Conservation (phyloP, 2,329 filamentous ascomycete species). For the Botrytis hyacinthi region DNA sequence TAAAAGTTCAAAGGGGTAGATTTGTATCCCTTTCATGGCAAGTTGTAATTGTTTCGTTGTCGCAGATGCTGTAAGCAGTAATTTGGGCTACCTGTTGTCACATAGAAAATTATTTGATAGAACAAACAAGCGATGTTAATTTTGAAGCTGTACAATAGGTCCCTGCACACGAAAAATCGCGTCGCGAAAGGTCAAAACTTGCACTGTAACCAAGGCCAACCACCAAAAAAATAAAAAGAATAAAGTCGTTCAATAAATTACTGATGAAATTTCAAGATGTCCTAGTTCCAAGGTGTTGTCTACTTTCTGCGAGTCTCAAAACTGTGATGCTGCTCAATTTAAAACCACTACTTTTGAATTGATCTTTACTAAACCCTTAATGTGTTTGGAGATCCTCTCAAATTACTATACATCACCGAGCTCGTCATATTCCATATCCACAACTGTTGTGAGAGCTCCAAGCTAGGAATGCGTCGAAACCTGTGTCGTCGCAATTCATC, state of each 20-base stretch:
- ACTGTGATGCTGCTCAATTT: constrained; percentile 5
- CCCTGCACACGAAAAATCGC: constrained; percentile 21
- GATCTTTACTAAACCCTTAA: background rate
- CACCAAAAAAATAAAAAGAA: background rate
- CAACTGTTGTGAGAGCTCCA: background rate
- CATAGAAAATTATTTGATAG: constrained; percentile 20
- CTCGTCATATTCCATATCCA: background rate
- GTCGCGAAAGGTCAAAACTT: constrained; percentile 11
- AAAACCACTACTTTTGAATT: constrained; percentile 1
- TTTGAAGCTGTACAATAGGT: constrained; percentile 18
- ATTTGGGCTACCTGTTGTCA: constrained; percentile 4
- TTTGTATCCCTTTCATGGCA: constrained; percentile 7
- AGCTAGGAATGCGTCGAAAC: constrained; percentile 7
- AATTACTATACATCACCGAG: background rate
- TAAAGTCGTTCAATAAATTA: background rate
- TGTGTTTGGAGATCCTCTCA: constrained; percentile 2
- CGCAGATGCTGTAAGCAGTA: constrained; percentile 5
- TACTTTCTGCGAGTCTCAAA: constrained; percentile 3
- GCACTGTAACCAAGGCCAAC: background rate
- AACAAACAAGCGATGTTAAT: constrained; percentile 21
- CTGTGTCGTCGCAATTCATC: background rate
- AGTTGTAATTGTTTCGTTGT: constrained; percentile 2
- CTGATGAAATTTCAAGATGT: background rate
- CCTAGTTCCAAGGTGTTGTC: background rate
- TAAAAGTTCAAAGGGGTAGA: background rate